Conservation (phyloP, 176 grass and related monocot species). For the Carex littledalei region DNA sequence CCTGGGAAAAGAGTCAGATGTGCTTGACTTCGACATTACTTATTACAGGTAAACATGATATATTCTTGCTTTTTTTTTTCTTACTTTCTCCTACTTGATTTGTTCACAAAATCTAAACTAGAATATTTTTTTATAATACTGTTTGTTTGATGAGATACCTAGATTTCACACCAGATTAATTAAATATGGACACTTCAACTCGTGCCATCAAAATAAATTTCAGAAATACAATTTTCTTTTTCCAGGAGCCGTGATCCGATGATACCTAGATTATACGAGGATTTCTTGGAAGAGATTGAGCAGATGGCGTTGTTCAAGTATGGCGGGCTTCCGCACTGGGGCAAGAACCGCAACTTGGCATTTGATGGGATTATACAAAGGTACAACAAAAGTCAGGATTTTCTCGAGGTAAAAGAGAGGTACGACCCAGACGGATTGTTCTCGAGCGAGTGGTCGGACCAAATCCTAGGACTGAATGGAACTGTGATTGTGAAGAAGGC, state of each 20-base stretch:
- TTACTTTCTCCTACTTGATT: too few species aligned
- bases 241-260: conserved; percentile 23
- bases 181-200: too few species aligned
- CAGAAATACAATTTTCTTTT: neutral
- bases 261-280: conserved; percentile 31
- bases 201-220: too few species aligned
- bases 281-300: conserved; percentile 46
- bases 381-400: conserved; percentile 18
- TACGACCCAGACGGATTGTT: conserved; percentile 37
- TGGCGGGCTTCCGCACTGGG: conserved; percentile 54
- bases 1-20: conserved; percentile 42
- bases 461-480: conserved; percentile 26
- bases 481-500: conserved; percentile 24
- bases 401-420: conserved; percentile 32
- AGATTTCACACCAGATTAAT: too few species aligned
- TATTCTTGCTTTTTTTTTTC: neutral
- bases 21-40: conserved; percentile 45
- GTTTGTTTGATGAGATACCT: too few species aligned
- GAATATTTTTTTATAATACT: too few species aligned
- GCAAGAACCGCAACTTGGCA: conserved; percentile 54
- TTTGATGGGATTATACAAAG: conserved; percentile 27
- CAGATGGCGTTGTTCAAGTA: conserved; percentile 62
- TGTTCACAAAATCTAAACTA: too few species aligned
- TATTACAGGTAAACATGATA: conserved; percentile 33
- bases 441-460: conserved; percentile 40